Evolutionary conservation across 202 grass and related monocot species (phyloP).

Genomic region (Schoenoplectus triqueter): DNA sequence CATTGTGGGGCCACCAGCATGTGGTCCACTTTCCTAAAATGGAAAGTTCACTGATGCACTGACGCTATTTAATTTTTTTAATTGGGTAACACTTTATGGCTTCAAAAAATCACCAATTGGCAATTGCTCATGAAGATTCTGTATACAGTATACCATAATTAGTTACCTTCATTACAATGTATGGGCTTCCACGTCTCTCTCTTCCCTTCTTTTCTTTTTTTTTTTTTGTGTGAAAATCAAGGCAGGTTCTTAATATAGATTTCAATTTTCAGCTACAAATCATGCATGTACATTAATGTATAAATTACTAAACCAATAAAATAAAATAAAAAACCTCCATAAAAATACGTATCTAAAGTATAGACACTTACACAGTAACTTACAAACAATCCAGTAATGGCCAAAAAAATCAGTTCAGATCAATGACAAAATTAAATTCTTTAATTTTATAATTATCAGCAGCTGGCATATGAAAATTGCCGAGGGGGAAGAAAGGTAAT

Average conservation of each 20-base stretch:
- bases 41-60: slow-evolving; percentile 19
- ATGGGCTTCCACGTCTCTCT: neutral
- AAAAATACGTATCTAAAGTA: neutral
- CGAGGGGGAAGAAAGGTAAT: neutral
- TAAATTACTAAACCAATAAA: too few species aligned
- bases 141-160: neutral
- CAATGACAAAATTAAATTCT: neutral
- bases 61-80: neutral
- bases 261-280: too few species aligned
- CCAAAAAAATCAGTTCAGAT: neutral
- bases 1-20: slow-evolving; percentile 18
- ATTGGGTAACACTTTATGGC: neutral
- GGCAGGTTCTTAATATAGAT: neutral
- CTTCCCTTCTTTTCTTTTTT: neutral
- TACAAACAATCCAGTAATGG: neutral
- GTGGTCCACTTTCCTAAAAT: slow-evolving; percentile 15
- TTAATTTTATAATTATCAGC: neutral
- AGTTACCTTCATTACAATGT: neutral
- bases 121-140: neutral
- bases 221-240: neutral
- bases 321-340: neutral
- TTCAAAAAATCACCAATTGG: neutral
- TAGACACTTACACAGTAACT: neutral
- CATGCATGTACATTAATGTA: too few species aligned
- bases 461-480: neutral